Evolutionary conservation across 805 yeast species (phyloP), one percentile per base, ranked within the genome.

Genomic region (Ogataea chonburiensis): DNA sequence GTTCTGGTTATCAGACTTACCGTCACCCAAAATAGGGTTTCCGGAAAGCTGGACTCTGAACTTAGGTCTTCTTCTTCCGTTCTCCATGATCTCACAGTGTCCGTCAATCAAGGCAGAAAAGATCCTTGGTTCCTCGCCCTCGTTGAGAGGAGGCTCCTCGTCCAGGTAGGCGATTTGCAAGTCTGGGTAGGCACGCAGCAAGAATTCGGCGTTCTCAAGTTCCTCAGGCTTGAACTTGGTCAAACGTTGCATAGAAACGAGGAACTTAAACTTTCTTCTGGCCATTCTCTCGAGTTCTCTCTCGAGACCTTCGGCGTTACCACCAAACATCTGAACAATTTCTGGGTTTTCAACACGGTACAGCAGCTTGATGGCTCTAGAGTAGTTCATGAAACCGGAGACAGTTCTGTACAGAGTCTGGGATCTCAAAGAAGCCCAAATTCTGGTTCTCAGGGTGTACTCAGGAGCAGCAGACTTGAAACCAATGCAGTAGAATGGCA

Each of bases 391-490:
- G 71, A 91, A 93, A 57, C 98, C 98, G 38, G 96, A 86, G 35
- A 91, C 91, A 31, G 98, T 93, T 66, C 98, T 82, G 70, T 91
- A 91, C 55, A 91, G 70, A 22, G 98, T 93, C 71, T 91, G 98
- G 25, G 96, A 84, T 67, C 98, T 80, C 55, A 93, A 75, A 17
- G 98, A 91, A 25, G 98, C 98, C 98, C 98, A 91, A 52, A 91
- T 87, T 70, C 98, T 77, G 7, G 98, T 93, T 70, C 98, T 81
- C 58, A 93, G 69, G 38, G 95, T 86, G 68, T 86, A 93, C 62
- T 89, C 96, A 24, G 97, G 97, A 42, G 96, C 94, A 53, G 97
- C 96, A 53, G 94, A 80, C 68, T 93, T 91, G 79, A 87, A 91
- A 63, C 98, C 98, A 60, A 91, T 85, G 63, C 95, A 86, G 70